These are phyloP conservation scores for Wickerhamiella lipophila DNA, from an alignment of 805 yeast genomes.

Conservation along the genomic window DNA sequence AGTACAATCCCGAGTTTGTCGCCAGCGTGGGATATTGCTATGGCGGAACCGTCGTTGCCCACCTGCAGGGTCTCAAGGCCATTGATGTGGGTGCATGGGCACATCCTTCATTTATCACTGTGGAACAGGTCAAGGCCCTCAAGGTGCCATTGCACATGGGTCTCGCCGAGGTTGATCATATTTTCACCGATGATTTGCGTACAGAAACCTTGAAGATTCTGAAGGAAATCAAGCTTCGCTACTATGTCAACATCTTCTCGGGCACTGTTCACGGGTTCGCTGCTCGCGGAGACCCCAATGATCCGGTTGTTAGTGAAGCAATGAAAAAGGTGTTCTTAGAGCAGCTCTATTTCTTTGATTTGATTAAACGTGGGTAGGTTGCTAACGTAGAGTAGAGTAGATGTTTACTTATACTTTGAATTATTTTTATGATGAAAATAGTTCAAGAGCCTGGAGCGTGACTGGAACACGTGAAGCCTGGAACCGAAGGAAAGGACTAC, in stretches of 20 bases:
- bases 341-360: constrained; percentile 21
- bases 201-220: constrained; percentile 46
- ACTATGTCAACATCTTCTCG: constrained; percentile 48
- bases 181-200: constrained; percentile 55
- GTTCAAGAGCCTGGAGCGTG: no score
- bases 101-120: constrained; percentile 66
- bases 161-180: constrained; percentile 58
- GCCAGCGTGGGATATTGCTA: constrained; percentile 41
- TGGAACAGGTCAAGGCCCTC: constrained; percentile 51
- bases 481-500: no score
- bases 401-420: no score
- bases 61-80: constrained; percentile 33
- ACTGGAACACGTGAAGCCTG: no score
- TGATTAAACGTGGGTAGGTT: background rate
- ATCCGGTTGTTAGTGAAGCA: constrained; percentile 46
- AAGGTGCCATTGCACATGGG: constrained; percentile 54
- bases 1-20: constrained; percentile 36
- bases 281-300: constrained; percentile 54
- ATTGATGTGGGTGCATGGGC: constrained; percentile 56
- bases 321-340: constrained; percentile 51
- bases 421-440: no score
- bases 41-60: constrained; percentile 25
- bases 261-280: constrained; percentile 70
- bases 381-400: no score
- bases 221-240: constrained; percentile 40